Base-by-base conservation (phyloP, 805 yeast species). In the Wickerhamomyces sydowiorum region DNA sequence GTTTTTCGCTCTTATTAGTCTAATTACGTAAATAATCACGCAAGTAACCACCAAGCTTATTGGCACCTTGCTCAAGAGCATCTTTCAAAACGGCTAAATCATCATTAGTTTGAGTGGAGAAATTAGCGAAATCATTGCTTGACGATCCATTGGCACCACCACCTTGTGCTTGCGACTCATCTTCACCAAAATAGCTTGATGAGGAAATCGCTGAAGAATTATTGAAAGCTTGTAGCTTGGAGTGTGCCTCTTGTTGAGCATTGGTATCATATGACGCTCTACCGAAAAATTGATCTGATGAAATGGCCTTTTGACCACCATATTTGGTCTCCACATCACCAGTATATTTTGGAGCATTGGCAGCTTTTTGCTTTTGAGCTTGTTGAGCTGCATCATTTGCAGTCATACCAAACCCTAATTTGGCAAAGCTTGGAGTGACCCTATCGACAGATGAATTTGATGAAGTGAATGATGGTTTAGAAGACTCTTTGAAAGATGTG, bases 191-290 rank as follows among this genome's bases (percentile, higher is more conserved):
- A 65, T 93, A 93, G 9, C 93, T 80, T 28, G 90, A 76, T 2
- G 97, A 89, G 1, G 98, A 91, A 51, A 93, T 93, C 7, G 96
- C 78, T 36, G 86, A 82, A 2, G 98, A 95, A 42, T 91, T 93
- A 45, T 76, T 78, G 65, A 86, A 93, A 4, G 82, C 68, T 61
- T 82, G 88, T 42, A 93, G 70, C 56, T 93, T 90, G n/a, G 76
- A 59, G 49, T 75, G 74, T 2, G 97, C 97, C 62, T 89, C 96
- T 36, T 73, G 73, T 42, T 83, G 83, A 31, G 86, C 86, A 2
- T 70, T 72, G 50, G 85, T 84, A 56, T 88, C 97, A 57, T 76
- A 87, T 21, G 80, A 68, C 34, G 90, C 91, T 57, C 96, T 81
- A 17, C 96, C 96, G 63, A 93, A 93, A 56, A 77, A 79, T 67